Evolutionary conservation across 2,329 filamentous ascomycete genomes (phyloP).

Genomic region (Botryosphaeria dothidea): DNA sequence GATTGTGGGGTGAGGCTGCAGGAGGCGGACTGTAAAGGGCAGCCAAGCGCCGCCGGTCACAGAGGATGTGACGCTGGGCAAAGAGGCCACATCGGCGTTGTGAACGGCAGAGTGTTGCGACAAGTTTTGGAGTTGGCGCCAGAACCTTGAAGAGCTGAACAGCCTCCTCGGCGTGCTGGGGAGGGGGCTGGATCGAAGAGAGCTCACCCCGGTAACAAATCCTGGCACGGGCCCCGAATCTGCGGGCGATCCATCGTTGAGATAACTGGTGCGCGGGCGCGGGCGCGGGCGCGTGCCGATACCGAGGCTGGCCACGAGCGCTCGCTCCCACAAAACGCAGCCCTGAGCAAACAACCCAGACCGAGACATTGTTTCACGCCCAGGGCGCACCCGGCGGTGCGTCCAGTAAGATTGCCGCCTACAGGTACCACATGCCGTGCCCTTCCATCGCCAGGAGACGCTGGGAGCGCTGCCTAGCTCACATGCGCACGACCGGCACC

Average conservation of each 20-base stretch:
- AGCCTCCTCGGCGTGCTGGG: conserved; percentile 1
- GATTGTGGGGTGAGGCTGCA: conserved; percentile 10
- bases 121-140: background rate
- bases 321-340: background rate
- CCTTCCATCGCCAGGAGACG: background rate
- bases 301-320: background rate
- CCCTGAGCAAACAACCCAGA: background rate
- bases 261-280: background rate
- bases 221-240: conserved; percentile 4
- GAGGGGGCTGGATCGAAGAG: background rate
- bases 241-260: conserved; percentile 12
- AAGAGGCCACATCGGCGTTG: conserved; percentile 9
- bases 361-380: conserved; percentile 14
- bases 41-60: conserved; percentile 11
- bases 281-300: too few species aligned
- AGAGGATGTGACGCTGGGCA: conserved; percentile 9
- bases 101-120: background rate
- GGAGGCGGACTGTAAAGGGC: background rate
- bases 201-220: conserved; percentile 10
- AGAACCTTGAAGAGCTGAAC: background rate
- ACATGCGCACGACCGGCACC: background rate
- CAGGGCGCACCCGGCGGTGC: background rate
- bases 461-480: background rate
- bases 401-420: background rate
- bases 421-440: background rate